Base-by-base conservation (phyloP, 371 early-diverging fungal genomes). In the Mortierella sp. region DNA sequence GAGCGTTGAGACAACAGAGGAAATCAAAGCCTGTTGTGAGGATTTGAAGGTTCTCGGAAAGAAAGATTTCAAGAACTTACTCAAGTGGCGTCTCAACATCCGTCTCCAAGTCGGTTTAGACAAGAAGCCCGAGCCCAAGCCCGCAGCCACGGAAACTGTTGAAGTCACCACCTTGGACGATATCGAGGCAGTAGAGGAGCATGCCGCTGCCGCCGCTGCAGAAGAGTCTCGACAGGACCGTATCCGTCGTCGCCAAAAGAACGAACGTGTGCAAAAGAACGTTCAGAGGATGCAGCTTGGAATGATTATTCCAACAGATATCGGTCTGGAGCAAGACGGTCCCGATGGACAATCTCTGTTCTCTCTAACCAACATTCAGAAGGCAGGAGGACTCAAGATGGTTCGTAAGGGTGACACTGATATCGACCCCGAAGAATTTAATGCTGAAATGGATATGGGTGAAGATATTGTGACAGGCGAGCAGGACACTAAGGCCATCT, bases 21-120 rank as follows among this genome's bases (percentile, higher is more conserved):
- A 96, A 70, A 91, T 98, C 75, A 87, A 90, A 79, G 80, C 86
- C 10, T 90, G 91, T 68, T 94, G 93, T 84, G 87, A 89, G 66
- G 99, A 99, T 90, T 88, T 99, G 77, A 94, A 95, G 77, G 95
- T 97, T 4, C 87, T 99, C 20, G 97, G 97, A 54, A 96, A 95
- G 78, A 91, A 91, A 84, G 99, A 99, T 70, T 97, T 97, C 80
- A 95, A 94, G 86, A 79, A 75, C 20, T 75, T 99, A 69, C 88
- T 98, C 66, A 94, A 93, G 78, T 99, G 99, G 99, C 90, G 97
- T 60, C 86, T 90, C 28, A 80, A 77, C 5, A 85, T 97, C 30
- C 91, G 96, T 64, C 87, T 92, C 68, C 84, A 86, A 37, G 80
- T 93, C 49, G 89, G 88, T 61, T 61, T 75, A n/a, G 73, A 73